Base-by-base conservation (phyloP, 306 rosid genomes). In the Prunus dulcis region DNA sequence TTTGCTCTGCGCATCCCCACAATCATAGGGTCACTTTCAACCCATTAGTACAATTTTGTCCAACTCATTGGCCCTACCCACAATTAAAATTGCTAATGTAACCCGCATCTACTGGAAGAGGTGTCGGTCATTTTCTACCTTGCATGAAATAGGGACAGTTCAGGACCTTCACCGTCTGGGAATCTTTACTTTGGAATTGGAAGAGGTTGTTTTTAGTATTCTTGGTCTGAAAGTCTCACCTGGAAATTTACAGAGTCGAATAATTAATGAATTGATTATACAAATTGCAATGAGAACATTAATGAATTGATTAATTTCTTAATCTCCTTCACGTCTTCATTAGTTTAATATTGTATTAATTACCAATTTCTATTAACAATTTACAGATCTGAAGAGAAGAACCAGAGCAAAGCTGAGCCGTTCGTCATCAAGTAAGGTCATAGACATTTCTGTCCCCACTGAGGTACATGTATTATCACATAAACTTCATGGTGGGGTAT, bases 101-200 rank as follows among this genome's bases (percentile, higher is more conserved):
- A 45, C 55, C 30, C 41, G 3, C 11, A 58, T 27, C 77, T 55
- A 67, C 65, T 45, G 74, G 72, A 81, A 84, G 72, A 17, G 62
- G 78, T 84, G 91, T 82, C 83, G 82, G 96, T 84, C 84, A 75
- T 81, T 83, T 49, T 23, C 25, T 61, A 3, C 65, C 1, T 46
- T 71, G 58, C 77, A 57, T 41, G 71, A 30, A 66, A 74, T 41
- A 43, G 64, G 57, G 82, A 86, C 84, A 20, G 13, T 53, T 76
- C 80, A 70, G 57, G 38, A 60, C 83, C 66, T 64, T 74, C 66
- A 6, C 76, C 79, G 63, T 71, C 79, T 82, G 77, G 77, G 90
- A 86, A 80, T 81, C 86, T 91, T 71, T 80, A 46, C 76, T 64
- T 55, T 66, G 41, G 41, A 34, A 34, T 55, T 66, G 41, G 41